A percentile compares a stretch with the other conserved stretches of the same genome.
phyloP scores from a whole-genome alignment of 805 yeast genomes.

The Lachancea mirantina region DNA sequence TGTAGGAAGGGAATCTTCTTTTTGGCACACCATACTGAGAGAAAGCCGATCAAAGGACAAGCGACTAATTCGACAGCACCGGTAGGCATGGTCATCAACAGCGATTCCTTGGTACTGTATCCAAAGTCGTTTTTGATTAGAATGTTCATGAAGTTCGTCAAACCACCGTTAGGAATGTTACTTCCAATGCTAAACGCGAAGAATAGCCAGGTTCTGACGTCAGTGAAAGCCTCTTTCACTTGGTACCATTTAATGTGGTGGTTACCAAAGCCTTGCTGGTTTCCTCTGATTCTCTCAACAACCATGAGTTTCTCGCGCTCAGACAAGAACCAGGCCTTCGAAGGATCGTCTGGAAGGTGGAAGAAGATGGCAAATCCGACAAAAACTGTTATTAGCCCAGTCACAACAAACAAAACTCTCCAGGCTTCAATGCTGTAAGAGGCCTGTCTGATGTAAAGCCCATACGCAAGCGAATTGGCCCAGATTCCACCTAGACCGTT shows the following conservation, averaged over 20 bases:
- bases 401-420: constrained; percentile 52
- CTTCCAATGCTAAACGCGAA: constrained; percentile 36
- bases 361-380: constrained; percentile 41
- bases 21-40: constrained; percentile 18
- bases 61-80: constrained; percentile 43
- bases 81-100: constrained; percentile 40
- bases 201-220: constrained; percentile 43
- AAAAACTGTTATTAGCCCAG: constrained; percentile 51
- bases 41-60: constrained; percentile 26
- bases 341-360: constrained; percentile 53
- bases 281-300: constrained; percentile 46
- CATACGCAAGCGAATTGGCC: constrained; percentile 51
- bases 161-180: constrained; percentile 50
- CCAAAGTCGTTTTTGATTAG: constrained; percentile 39
- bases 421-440: constrained; percentile 44
- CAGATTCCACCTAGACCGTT: constrained; percentile 42
- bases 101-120: constrained; percentile 34
- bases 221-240: constrained; percentile 43
- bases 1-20: constrained; percentile 15
- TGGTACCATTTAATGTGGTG: constrained; percentile 49
- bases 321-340: constrained; percentile 39
- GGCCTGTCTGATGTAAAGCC: constrained; percentile 35
- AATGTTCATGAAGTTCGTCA: constrained; percentile 42
- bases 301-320: constrained; percentile 40
- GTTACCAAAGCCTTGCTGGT: constrained; percentile 54